phyloP scores from a whole-genome alignment of 768 basidiomycete genomes.

The Omphalotus guepiniiformis region DNA sequence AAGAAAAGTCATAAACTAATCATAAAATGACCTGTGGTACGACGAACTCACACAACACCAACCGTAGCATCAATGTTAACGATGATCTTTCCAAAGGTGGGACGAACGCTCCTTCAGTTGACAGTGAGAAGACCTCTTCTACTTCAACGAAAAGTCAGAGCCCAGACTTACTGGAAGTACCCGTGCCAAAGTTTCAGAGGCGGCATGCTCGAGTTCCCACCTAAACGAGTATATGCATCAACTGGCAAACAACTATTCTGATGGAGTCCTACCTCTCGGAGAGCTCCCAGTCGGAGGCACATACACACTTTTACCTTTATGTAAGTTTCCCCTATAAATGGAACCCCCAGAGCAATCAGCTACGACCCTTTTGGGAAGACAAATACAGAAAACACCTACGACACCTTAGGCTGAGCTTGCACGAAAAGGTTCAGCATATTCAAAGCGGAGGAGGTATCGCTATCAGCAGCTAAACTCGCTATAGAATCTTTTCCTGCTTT shows the following conservation, averaged over 20 bases:
- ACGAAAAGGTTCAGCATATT: conserved; percentile 33
- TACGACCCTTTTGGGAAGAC: background rate
- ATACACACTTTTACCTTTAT: conserved; percentile 24
- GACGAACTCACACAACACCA: conserved; percentile 32
- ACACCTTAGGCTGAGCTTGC: conserved; percentile 28
- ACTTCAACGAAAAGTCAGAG: background rate
- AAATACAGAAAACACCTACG: background rate
- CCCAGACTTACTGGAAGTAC: conserved; percentile 32
- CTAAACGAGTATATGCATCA: background rate
- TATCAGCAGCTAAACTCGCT: conserved; percentile 13
- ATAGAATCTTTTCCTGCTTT: conserved; percentile 3
- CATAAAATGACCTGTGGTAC: background rate
- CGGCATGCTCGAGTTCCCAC: conserved; percentile 9
- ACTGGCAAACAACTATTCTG: background rate
- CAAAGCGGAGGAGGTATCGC: conserved; percentile 19
- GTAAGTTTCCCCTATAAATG: conserved; percentile 14
- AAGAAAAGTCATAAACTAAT: background rate
- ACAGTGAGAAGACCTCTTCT: conserved; percentile 20
- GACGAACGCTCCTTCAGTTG: conserved; percentile 36
- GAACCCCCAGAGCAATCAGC: background rate
- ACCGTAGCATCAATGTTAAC: conserved; percentile 42
- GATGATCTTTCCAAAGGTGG: conserved; percentile 28
- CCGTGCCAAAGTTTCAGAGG: conserved; percentile 39
- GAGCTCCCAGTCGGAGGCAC: background rate
- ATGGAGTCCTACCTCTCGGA: background rate